Evolutionary conservation across 2,329 filamentous ascomycete genomes (phyloP).

Genomic region (Trichophyton mentagrophytes): DNA sequence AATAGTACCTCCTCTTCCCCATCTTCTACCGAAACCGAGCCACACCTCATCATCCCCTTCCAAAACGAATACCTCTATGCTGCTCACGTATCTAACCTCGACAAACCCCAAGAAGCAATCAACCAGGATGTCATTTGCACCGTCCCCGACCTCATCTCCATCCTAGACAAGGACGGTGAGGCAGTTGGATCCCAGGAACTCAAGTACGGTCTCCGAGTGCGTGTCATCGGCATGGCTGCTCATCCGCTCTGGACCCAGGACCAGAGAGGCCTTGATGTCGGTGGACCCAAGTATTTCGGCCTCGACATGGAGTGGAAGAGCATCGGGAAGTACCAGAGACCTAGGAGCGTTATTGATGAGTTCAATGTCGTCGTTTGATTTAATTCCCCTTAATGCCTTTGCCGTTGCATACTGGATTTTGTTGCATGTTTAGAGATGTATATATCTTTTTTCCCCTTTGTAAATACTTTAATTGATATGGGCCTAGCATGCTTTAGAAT

Average conservation of each 20-base stretch:
- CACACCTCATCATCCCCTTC: conserved; percentile 19
- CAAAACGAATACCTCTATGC: conserved; percentile 21
- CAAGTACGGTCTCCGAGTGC: conserved; percentile 40
- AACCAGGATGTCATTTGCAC: conserved; percentile 18
- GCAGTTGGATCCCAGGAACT: conserved; percentile 41
- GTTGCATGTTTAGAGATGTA: not conserved
- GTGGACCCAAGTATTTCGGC: conserved; percentile 31
- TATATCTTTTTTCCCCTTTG: not conserved
- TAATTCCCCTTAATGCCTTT: too few species aligned
- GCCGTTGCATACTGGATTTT: too few species aligned
- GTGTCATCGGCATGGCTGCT: conserved; percentile 39
- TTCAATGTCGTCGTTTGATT: conserved; percentile 12
- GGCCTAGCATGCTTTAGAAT: not conserved
- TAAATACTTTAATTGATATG: not conserved
- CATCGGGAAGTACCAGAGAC: conserved; percentile 16
- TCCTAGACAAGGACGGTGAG: conserved; percentile 35
- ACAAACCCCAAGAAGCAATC: conserved; percentile 5
- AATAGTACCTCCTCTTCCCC: not conserved
- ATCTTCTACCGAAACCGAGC: not conserved
- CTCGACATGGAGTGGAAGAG: conserved; percentile 16
- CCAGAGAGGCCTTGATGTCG: conserved; percentile 27
- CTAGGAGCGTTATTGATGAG: conserved; percentile 20
- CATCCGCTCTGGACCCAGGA: conserved; percentile 39
- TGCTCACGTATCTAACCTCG: conserved; percentile 13
- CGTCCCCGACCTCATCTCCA: conserved; percentile 27